Conservation (phyloP, 2,329 filamentous ascomycete species). For the Elsinoe arachidis region DNA sequence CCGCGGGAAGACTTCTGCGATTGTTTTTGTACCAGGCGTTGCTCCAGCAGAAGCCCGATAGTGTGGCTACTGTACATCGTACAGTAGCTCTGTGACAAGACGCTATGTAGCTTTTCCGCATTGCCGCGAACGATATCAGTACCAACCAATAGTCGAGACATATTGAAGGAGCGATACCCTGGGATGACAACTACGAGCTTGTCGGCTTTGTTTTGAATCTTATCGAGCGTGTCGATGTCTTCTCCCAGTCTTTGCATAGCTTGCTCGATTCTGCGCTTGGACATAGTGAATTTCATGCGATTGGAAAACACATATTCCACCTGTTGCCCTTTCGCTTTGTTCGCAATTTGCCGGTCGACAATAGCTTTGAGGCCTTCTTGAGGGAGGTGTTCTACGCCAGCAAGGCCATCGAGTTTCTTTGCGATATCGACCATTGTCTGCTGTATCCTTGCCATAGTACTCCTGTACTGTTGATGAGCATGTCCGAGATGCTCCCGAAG, state of each 20-base stretch:
- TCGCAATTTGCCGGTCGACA: not conserved
- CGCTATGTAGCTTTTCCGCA: not conserved
- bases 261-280: no score
- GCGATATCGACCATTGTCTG: not conserved
- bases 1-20: no score
- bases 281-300: no score
- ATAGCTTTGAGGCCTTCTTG: not conserved
- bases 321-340: not conserved
- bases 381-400: not conserved
- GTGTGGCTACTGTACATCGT: not conserved
- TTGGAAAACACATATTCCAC: no score
- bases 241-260: no score
- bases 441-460: not conserved
- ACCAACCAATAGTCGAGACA: not conserved
- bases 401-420: not conserved
- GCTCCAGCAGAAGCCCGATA: not conserved
- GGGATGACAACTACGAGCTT: not conserved
- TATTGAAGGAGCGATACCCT: not conserved
- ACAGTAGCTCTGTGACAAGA: not conserved
- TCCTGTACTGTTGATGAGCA: not conserved
- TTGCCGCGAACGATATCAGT: not conserved
- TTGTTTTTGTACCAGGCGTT: not conserved
- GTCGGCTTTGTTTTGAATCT: not conserved
- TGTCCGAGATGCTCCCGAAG: not conserved
- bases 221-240: no score